Evolutionary conservation across 2,329 filamentous ascomycete genomes (phyloP).

Genomic region (Orbilia ellipsospora): DNA sequence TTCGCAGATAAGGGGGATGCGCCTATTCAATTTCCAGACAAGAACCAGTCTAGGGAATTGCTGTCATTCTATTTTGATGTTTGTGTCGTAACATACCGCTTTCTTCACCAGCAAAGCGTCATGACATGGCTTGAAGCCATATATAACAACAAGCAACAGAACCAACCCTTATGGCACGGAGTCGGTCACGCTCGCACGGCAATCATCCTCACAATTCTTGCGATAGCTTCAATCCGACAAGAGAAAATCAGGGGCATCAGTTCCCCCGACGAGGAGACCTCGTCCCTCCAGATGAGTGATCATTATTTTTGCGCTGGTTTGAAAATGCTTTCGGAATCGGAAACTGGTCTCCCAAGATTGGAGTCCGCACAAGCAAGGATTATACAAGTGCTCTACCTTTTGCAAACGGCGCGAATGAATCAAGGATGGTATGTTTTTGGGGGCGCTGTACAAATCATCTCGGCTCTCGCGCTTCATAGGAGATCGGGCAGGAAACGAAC

Average conservation of each 20-base stretch:
- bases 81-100: conserved; percentile 71
- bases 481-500: conserved; percentile 60
- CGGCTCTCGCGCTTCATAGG: conserved; percentile 64
- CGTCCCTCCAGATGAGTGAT: conserved; percentile 61
- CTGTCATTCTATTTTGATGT: conserved; percentile 71
- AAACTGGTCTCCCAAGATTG: conserved; percentile 68
- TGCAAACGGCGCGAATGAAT: conserved; percentile 71
- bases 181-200: conserved; percentile 65
- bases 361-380: conserved; percentile 71
- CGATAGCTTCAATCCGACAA: conserved; percentile 65
- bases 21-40: conserved; percentile 63
- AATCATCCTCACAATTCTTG: conserved; percentile 66
- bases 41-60: conserved; percentile 63
- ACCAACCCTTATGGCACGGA: conserved; percentile 62
- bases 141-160: conserved; percentile 62
- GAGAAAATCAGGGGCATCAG: conserved; percentile 62
- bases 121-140: conserved; percentile 66
- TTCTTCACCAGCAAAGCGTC: conserved; percentile 69
- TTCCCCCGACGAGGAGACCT: conserved; percentile 58
- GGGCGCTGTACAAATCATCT: conserved; percentile 68
- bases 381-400: conserved; percentile 70
- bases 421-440: conserved; percentile 73
- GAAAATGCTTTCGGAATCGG: conserved; percentile 64
- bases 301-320: conserved; percentile 64
- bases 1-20: conserved; percentile 62